Conservation (phyloP, 345 rosid species). For the Brassica cretica region DNA sequence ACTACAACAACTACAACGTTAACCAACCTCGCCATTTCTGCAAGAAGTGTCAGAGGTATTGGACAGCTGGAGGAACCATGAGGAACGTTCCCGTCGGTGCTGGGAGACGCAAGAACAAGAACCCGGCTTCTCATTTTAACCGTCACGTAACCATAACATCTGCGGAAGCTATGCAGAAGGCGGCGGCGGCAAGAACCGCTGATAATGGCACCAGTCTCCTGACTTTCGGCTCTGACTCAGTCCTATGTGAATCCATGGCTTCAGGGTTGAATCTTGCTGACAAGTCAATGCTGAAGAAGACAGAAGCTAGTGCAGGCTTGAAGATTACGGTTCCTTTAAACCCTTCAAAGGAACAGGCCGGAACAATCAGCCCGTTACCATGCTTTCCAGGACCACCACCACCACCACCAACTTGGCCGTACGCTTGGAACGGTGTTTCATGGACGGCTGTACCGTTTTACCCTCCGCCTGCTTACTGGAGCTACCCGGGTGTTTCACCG, state of each 20-base stretch:
- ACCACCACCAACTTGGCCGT: slow-evolving; percentile 42
- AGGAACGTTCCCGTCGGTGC: slow-evolving; percentile 96
- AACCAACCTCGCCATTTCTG: slow-evolving; percentile 95
- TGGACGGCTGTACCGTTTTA: slow-evolving; percentile 43
- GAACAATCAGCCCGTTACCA: slow-evolving; percentile 24
- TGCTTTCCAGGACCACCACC: slow-evolving; percentile 44
- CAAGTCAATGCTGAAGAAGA: slow-evolving; percentile 46
- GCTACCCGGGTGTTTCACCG: slow-evolving; percentile 51
- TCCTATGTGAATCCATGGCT: slow-evolving; percentile 82
- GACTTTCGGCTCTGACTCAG: slow-evolving; percentile 72
- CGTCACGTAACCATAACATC: slow-evolving; percentile 61
- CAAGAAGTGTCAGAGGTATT: slow-evolving; percentile 93
- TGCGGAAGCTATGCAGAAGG: slow-evolving; percentile 57
- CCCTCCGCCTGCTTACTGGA: slow-evolving; percentile 64
- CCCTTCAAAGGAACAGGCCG: slow-evolving; percentile 24
- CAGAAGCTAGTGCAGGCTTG: slow-evolving; percentile 34
- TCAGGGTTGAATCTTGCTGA: slow-evolving; percentile 74
- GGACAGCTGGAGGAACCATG: slow-evolving; percentile 99
- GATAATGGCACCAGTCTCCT: slow-evolving; percentile 67
- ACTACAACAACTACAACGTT: slow-evolving; percentile 90
- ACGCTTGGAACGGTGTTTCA: slow-evolving; percentile 43
- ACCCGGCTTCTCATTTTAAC: slow-evolving; percentile 59
- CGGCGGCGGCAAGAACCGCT: slow-evolving; percentile 26
- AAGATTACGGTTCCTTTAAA: slow-evolving; percentile 36
- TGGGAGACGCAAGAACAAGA: slow-evolving; percentile 92